Base-by-base conservation (phyloP, 2,329 filamentous ascomycete genomes). In the Stylonectria norvegica region DNA sequence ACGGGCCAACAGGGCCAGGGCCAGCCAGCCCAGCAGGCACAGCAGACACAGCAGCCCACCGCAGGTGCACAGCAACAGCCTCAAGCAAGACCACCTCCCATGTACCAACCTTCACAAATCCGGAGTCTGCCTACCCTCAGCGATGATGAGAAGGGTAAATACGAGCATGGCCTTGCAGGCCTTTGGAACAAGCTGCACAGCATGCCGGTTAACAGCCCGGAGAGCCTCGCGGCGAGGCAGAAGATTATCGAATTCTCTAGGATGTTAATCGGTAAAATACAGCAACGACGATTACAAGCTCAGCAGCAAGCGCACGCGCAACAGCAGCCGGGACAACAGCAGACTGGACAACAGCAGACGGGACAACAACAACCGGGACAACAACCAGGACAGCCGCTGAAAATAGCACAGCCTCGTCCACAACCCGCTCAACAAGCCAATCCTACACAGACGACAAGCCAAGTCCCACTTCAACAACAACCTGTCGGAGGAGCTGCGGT, bases 171-270 rank as follows among this genome's bases (percentile, higher is more conserved):
- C 1, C 63, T 84, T 1, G 65, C 68, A 8, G 55, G 63, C 2
- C 62, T 83, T 0, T 84, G 77, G 72, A 67, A 63, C 16, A 68
- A 76, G 28, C 71, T 76, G 32, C 71, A 75, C 42, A 71, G 66
- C 15, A 62, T 66, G 1, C 59, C 70, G 0, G 64, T 68, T 2
- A 73, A 74, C 16, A 76, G 75, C 4, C 52, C 55, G 1, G 69
- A 74, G 16, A 71, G 81, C 32, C 59, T 68, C 17, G 64, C 67
- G 0, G 78, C 79, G 0, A 73, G 71, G 47, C 69, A 70, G 28
- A 83, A 81, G 62, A 75, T 84, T 16, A 59, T 65, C 5, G 78
- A 83, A 7, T 83, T 84, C 55, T 78, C 79, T 0, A 70, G 70
- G 30, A 79, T 78, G 61, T 67, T 84, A 2, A 61, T 70, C 3